Percentiles rank a stretch among this genome's conserved stretches.
phyloP scores from a whole-genome alignment of 192 early-diverging fungal species.

The Coemansia sp. region DNA sequence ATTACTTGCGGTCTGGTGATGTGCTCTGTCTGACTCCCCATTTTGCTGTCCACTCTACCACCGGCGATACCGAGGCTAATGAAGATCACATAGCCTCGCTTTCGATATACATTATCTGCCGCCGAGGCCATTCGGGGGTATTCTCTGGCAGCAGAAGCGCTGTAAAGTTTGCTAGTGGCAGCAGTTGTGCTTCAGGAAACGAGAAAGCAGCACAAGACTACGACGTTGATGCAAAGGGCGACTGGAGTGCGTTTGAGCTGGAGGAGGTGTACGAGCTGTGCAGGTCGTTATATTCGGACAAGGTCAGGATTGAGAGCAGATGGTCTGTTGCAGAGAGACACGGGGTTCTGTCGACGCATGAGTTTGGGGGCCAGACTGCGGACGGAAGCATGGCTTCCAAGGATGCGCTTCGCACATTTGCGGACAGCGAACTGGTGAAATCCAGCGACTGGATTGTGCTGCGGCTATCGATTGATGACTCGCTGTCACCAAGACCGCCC shows the following conservation, averaged over 20 bases:
- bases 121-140: background rate
- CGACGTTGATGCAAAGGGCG: background rate
- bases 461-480: constrained; percentile 13
- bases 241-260: constrained; percentile 4
- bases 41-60: background rate
- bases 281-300: constrained; percentile 10
- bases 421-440: background rate
- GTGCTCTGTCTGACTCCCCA: constrained; percentile 24
- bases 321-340: constrained; percentile 9
- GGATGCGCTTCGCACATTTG: background rate
- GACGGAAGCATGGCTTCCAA: constrained; percentile 1
- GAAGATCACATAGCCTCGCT: background rate
- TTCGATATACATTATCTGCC: constrained; percentile 6
- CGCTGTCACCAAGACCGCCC: constrained; percentile 7
- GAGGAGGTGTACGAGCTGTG: constrained; percentile 17
- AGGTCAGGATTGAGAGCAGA: constrained; percentile 10
- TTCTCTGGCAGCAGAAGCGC: background rate
- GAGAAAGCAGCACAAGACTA: background rate
- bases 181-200: background rate
- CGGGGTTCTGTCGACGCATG: background rate
- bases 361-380: constrained; percentile 1
- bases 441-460: constrained; percentile 32
- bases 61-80: background rate
- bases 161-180: background rate
- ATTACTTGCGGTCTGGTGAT: constrained; percentile 23